These are phyloP conservation scores for Trifolium dubium DNA, from an alignment of 306 rosid genomes.

Conservation along the genomic window DNA sequence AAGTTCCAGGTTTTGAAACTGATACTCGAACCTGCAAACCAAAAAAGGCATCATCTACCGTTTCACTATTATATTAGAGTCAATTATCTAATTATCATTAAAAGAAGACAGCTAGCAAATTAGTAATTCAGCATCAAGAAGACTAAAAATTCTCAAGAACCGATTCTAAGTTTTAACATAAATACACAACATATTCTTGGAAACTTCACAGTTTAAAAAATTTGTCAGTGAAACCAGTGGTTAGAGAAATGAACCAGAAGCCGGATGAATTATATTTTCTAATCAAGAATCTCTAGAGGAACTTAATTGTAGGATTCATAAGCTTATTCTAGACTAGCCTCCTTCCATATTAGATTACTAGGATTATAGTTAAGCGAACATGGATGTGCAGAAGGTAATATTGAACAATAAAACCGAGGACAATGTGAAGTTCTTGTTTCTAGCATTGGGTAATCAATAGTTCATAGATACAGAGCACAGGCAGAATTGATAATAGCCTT, in stretches of 20 bases:
- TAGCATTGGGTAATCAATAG: slow-evolving; percentile 24
- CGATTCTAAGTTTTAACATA: background rate
- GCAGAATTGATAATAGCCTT: slow-evolving; percentile 7
- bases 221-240: background rate
- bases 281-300: slow-evolving; percentile 9
- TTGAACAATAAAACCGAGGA: slow-evolving; percentile 3
- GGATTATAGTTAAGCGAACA: slow-evolving; percentile 29
- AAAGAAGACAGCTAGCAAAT: slow-evolving; percentile 23
- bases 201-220: background rate
- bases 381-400: slow-evolving; percentile 6
- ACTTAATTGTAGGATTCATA: slow-evolving; percentile 23
- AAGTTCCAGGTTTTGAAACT: slow-evolving; percentile 46
- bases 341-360: slow-evolving; percentile 27
- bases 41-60: slow-evolving; percentile 11
- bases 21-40: slow-evolving; percentile 72
- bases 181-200: slow-evolving; percentile 24
- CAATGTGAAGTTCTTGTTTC: slow-evolving; percentile 10
- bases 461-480: slow-evolving; percentile 13
- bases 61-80: slow-evolving; percentile 13
- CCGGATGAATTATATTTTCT: background rate
- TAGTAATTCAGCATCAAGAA: slow-evolving; percentile 11
- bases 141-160: slow-evolving; percentile 18
- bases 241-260: slow-evolving; percentile 30
- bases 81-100: slow-evolving; percentile 24
- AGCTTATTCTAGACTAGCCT: slow-evolving; percentile 21